Conservation (phyloP, 2,329 filamentous ascomycete species). For the Aspergillus aculeatinus region DNA sequence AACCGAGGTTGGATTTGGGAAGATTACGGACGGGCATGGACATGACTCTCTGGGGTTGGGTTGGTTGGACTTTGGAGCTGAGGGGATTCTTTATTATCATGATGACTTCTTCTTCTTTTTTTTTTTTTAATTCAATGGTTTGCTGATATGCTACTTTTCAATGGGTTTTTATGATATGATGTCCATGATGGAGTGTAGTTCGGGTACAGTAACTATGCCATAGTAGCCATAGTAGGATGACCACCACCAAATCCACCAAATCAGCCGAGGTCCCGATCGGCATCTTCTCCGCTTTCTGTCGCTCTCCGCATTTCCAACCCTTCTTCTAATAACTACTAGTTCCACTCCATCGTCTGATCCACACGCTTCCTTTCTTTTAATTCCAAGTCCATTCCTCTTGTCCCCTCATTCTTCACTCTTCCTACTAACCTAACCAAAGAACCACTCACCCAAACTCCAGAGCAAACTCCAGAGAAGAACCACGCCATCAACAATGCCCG, state of each 20-base stretch:
- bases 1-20: not conserved
- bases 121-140: not conserved
- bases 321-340: too few relatives aligned
- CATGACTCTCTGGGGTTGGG: not conserved
- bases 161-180: not conserved
- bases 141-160: not conserved
- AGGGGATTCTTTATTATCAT: not conserved
- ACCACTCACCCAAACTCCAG: not conserved
- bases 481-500: constrained; percentile 47
- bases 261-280: constrained; percentile 32
- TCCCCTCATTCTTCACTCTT: not conserved
- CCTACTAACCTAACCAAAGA: not conserved
- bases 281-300: constrained; percentile 30
- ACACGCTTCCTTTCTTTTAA: constrained; percentile 5
- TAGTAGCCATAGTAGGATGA: too few relatives aligned
- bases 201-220: too few relatives aligned
- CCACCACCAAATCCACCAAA: not conserved
- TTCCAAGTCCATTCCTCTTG: not conserved
- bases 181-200: not conserved
- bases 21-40: not conserved
- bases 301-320: constrained; percentile 15
- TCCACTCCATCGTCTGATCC: constrained; percentile 1
- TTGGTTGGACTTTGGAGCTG: not conserved
- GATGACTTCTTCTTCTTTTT: not conserved
- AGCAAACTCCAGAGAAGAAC: not conserved